These are phyloP conservation scores for Cadophora sp. DNA, from an alignment of 2,329 filamentous ascomycete species.

Conservation along the genomic window DNA sequence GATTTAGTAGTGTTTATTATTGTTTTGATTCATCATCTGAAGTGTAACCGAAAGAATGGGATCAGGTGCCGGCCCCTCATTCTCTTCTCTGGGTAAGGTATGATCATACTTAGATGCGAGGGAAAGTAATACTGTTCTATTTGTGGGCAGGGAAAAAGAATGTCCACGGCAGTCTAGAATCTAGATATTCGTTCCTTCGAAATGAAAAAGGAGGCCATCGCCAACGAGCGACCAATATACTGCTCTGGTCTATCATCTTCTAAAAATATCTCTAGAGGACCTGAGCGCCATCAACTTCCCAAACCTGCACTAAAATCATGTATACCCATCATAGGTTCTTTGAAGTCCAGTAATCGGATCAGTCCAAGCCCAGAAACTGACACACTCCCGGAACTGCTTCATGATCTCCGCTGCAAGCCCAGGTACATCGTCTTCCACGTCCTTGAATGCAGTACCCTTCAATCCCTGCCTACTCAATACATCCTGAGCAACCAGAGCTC, in stretches of 20 bases:
- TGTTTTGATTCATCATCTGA: not conserved
- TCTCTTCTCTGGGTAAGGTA: too few relatives aligned
- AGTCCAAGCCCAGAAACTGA: conserved; percentile 4
- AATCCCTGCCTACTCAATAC: conserved; percentile 2
- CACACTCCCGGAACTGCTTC: conserved; percentile 8
- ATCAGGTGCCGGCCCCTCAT: too few relatives aligned
- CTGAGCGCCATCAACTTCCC: not conserved
- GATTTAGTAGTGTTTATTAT: not conserved
- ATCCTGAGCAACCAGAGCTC: conserved; percentile 9
- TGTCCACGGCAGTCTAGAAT: too few relatives aligned
- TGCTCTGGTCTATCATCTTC: too few relatives aligned
- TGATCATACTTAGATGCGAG: too few relatives aligned
- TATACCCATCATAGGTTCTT: not conserved
- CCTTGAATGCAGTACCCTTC: not conserved
- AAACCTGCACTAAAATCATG: not conserved
- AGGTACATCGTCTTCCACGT: not conserved
- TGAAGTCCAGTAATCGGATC: conserved; percentile 12
- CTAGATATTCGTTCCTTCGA: too few relatives aligned
- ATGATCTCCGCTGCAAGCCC: conserved; percentile 6
- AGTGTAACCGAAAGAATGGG: not conserved
- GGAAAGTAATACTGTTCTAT: too few relatives aligned
- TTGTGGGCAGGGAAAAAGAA: too few relatives aligned
- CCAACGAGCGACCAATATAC: too few relatives aligned
- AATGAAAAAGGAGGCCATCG: too few relatives aligned
- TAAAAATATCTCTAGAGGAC: not conserved